Evolutionary conservation across 257 asterid genomes (phyloP), one percentile per base, ranked within the genome.

Genomic region (Salvia hispanica): DNA sequence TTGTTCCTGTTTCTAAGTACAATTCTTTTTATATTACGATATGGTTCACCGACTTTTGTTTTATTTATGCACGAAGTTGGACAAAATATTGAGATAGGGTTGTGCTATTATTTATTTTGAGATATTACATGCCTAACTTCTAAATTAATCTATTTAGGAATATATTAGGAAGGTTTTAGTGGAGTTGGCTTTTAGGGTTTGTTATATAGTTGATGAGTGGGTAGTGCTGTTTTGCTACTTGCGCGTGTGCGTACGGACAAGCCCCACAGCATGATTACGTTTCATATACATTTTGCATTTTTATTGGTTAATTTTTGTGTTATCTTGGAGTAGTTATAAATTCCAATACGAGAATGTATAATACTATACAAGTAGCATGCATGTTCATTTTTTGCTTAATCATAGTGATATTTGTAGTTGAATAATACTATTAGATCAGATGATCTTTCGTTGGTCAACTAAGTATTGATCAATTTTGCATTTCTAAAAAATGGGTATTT

Each of bases 1-100:
- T 63, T 80, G 87, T 86, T 82, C 91, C 91, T 80, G 87, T 84
- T 87, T 79, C 88, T 79, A 54, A 37, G 40, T 54, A 66, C 69
- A 62, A 57, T 39, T 7, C 43, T 45, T 12, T 65, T 75, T 62
- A 54, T 50, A 13, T 46, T 45, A 54, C n/a, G n/a, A n/a, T 15
- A 60, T 62, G 56, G 58, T 68, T 40, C 52, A 53, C 59, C 76
- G n/a, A 39, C 74, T 75, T 61, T 64, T 34, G 31, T 37, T 69
- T 61, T 42, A 44, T 28, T 39, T 53, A 33, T 59, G 66, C 43
- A 21, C 31, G 40, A 58, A 25, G 53, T 58, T 66, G 11, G 4
- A 18, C n/a, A 21, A 25, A 11, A 6, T 15, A 18, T 67, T 44
- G 48, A 54, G 46, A 44, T 4, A 66, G 12, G 7, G 37, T 12